A percentile compares a stretch with the other conserved stretches of the same genome.
phyloP scores from a whole-genome alignment of 1,139 yeast species.

The Scheffersomyces illinoinensis region DNA sequence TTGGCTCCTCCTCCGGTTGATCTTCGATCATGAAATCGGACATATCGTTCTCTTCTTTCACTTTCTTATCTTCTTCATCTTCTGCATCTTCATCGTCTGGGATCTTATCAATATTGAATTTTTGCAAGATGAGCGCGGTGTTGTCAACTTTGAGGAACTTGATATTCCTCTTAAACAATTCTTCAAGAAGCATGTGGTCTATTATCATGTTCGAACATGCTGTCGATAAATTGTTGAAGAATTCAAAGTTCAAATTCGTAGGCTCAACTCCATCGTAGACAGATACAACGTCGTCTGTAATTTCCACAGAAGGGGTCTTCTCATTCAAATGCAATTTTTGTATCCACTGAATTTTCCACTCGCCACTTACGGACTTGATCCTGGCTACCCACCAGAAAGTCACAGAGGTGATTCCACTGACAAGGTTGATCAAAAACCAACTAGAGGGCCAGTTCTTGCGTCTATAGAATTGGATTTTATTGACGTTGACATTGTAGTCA shows the following conservation, averaged over 20 bases:
- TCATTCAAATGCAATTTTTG: conserved; percentile 22
- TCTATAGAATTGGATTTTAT: conserved; percentile 52
- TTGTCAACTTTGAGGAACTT: conserved; percentile 29
- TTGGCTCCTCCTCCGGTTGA: not conserved
- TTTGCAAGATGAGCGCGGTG: conserved; percentile 7
- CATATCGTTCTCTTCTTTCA: not conserved
- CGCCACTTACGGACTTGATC: conserved; percentile 58
- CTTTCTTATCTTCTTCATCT: not conserved
- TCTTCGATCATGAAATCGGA: not conserved
- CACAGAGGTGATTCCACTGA: conserved; percentile 46
- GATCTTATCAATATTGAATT: conserved; percentile 2
- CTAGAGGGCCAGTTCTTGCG: conserved; percentile 71
- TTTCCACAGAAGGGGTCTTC: conserved; percentile 5
- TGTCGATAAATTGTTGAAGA: conserved; percentile 50
- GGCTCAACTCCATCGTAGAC: conserved; percentile 17
- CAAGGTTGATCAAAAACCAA: conserved; percentile 60
- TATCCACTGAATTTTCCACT: conserved; percentile 62
- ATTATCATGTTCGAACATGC: conserved; percentile 60
- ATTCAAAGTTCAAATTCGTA: conserved; percentile 42
- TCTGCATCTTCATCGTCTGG: not conserved
- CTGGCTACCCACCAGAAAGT: conserved; percentile 67
- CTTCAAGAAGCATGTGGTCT: conserved; percentile 64
- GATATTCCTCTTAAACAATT: conserved; percentile 47
- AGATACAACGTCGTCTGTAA: conserved; percentile 14
- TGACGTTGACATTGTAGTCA: conserved; percentile 9